These are phyloP conservation scores for Hyaloscypha variabilis DNA, from an alignment of 495 filamentous ascomycete species.

Conservation along the genomic window DNA sequence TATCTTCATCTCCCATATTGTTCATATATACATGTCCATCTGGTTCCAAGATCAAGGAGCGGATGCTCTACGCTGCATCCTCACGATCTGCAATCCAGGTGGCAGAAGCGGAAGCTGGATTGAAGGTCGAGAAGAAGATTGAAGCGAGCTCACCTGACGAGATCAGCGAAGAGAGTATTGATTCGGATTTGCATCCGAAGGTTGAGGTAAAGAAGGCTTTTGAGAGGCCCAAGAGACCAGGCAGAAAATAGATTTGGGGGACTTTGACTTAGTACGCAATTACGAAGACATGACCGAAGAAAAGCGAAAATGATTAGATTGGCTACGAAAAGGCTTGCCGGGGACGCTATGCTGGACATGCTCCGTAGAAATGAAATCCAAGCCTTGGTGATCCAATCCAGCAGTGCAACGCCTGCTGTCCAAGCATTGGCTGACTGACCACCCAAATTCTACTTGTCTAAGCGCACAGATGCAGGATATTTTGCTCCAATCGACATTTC, in stretches of 20 bases:
- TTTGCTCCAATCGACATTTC: neutral
- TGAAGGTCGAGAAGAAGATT: slow-evolving; percentile 76
- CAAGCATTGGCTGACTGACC: neutral
- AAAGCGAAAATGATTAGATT: neutral
- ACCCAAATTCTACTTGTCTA: slow-evolving; percentile 6
- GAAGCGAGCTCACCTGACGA: slow-evolving; percentile 69
- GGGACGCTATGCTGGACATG: slow-evolving; percentile 19
- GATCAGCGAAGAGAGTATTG: slow-evolving; percentile 69
- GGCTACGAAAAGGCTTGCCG: neutral
- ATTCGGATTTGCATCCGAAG: slow-evolving; percentile 77
- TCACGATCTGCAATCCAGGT: slow-evolving; percentile 70
- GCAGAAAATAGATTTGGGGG: slow-evolving; percentile 36
- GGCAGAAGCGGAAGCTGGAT: slow-evolving; percentile 68
- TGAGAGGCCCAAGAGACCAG: slow-evolving; percentile 87
- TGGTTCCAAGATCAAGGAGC: slow-evolving; percentile 80
- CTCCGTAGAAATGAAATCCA: slow-evolving; percentile 4
- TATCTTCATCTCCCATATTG: slow-evolving; percentile 66
- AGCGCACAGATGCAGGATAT: neutral
- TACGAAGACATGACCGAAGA: neutral
- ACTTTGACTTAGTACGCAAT: neutral
- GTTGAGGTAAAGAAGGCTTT: slow-evolving; percentile 74
- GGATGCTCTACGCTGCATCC: slow-evolving; percentile 92
- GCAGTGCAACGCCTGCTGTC: neutral
- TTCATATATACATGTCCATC: slow-evolving; percentile 95
- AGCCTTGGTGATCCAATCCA: neutral